Percentiles rank a stretch among this genome's conserved stretches.
Conservation (phyloP, 202 grass and related monocot genomes). For the Hordeum pubiflorum region DNA sequence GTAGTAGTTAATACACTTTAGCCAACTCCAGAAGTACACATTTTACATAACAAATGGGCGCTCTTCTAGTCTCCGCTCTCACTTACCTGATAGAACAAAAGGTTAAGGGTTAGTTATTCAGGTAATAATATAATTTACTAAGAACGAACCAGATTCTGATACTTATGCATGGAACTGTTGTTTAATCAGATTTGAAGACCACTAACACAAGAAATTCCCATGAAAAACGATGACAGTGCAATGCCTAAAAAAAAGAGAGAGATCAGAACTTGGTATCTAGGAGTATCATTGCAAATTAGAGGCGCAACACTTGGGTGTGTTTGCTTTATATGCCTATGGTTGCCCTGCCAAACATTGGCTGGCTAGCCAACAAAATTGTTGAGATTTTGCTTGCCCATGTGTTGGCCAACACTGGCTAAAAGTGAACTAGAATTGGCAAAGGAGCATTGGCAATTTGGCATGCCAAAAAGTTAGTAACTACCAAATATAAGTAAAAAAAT, state of each 20-base stretch:
- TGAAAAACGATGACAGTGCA: background rate
- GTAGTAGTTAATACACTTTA: background rate
- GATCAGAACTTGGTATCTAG: background rate
- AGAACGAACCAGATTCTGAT: background rate
- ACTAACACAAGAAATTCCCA: background rate
- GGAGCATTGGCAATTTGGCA: background rate
- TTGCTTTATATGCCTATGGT: background rate
- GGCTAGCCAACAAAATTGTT: background rate
- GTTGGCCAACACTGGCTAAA: background rate
- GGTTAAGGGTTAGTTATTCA: background rate
- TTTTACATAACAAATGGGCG: background rate
- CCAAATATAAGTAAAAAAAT: background rate
- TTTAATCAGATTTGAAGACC: background rate
- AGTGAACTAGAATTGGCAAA: background rate
- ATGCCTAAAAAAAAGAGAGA: background rate
- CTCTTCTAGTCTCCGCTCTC: background rate
- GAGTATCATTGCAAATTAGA: background rate
- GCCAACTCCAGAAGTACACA: background rate
- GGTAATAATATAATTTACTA: background rate
- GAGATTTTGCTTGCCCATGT: background rate
- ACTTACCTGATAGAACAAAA: slow-evolving; percentile 28
- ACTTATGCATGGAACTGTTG: background rate
- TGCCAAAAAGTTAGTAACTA: background rate
- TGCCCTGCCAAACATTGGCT: background rate
- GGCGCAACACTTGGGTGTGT: background rate